A percentile compares a stretch with the other conserved stretches of the same genome.
Evolutionary conservation across 305 asterid genomes (phyloP).

Genomic region (Fraxinus velutina): DNA sequence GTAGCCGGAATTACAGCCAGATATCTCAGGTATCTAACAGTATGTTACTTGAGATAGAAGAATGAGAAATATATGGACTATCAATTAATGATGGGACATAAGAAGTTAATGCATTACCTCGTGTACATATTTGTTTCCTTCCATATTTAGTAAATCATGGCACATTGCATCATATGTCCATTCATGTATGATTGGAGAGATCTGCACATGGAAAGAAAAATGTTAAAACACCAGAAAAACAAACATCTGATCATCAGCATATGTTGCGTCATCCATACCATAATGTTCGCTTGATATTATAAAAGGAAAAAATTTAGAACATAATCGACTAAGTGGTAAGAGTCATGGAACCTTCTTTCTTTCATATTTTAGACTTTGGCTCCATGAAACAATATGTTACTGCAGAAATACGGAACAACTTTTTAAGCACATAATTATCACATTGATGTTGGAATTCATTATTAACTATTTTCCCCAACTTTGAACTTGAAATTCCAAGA

Average conservation of each 20-base stretch:
- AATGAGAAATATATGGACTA: slow-evolving; percentile 14
- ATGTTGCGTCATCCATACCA: background rate
- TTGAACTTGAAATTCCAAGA: background rate
- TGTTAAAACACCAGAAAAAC: slow-evolving; percentile 15
- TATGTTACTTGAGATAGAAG: slow-evolving; percentile 16
- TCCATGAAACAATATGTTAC: background rate
- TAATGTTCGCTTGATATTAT: background rate
- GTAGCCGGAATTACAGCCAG: background rate
- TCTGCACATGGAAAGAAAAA: slow-evolving; percentile 36
- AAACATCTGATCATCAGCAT: background rate
- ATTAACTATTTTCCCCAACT: background rate
- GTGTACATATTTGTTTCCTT: slow-evolving; percentile 91
- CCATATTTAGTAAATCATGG: slow-evolving; percentile 91
- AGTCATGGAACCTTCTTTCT: background rate
- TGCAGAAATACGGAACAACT: background rate
- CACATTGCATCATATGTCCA: slow-evolving; percentile 99
- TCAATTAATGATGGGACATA: slow-evolving; percentile 10
- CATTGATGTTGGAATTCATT: background rate
- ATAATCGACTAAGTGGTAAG: background rate
- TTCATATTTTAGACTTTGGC: background rate
- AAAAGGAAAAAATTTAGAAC: background rate
- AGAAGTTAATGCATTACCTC: slow-evolving; percentile 53
- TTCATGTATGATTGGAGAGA: slow-evolving; percentile 96
- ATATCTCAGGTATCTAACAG: slow-evolving; percentile 6
- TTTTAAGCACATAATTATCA: background rate